Conservation (phyloP, 1,284 basidiomycete genomes). For the Xerocomus alliaceus region DNA sequence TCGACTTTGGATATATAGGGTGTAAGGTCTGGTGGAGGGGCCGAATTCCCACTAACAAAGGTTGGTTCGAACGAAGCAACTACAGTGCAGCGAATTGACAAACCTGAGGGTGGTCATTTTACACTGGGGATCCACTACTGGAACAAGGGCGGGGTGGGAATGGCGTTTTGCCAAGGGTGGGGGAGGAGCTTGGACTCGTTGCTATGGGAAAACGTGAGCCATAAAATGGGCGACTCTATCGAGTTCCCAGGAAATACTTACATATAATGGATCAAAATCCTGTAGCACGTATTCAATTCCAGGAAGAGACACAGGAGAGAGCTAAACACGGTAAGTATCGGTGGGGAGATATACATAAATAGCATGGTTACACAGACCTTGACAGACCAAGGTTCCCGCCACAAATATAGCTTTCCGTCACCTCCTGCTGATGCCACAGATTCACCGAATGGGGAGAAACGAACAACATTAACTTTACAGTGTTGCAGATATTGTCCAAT, state of each 20-base stretch:
- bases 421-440: background rate
- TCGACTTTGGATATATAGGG: background rate
- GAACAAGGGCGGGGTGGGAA: background rate
- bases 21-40: conserved; percentile 9
- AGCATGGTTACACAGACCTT: background rate
- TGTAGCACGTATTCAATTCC: background rate
- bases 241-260: background rate
- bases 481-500: background rate
- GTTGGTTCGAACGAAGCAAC: background rate
- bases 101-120: background rate
- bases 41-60: background rate
- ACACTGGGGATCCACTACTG: background rate
- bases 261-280: background rate
- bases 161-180: background rate
- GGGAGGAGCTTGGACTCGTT: background rate
- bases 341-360: too few relatives aligned
- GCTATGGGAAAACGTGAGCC: background rate
- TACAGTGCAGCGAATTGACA: background rate
- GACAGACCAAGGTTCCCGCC: background rate
- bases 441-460: background rate
- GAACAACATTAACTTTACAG: background rate
- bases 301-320: background rate
- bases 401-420: background rate
- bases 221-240: background rate
- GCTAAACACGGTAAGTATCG: background rate